Evolutionary conservation across 805 yeast genomes (phyloP).

Genomic region (Yarrowia sp.): DNA sequence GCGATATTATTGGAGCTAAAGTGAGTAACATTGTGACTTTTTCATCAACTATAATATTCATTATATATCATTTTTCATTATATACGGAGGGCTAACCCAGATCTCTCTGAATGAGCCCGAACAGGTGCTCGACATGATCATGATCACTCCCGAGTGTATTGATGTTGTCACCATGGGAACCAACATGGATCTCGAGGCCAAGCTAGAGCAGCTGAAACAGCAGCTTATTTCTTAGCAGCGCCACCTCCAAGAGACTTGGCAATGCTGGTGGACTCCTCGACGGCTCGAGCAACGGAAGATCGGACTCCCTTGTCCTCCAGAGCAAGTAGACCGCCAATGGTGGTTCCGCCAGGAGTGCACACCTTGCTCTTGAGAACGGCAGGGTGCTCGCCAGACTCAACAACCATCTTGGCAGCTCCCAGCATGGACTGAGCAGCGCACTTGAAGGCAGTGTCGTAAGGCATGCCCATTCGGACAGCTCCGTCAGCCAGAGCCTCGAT

Average conservation of each 20-base stretch:
- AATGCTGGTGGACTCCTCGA: conserved; percentile 89
- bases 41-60: neutral
- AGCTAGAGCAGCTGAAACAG: conserved; percentile 13
- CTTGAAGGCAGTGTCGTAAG: conserved; percentile 77
- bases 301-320: conserved; percentile 93
- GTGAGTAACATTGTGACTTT: conserved; percentile 10
- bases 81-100: conserved; percentile 17
- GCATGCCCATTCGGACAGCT: conserved; percentile 93
- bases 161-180: conserved; percentile 37
- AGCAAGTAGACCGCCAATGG: conserved; percentile 91
- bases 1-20: conserved; percentile 14
- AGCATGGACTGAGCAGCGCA: conserved; percentile 93
- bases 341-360: conserved; percentile 98
- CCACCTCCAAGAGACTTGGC: conserved; percentile 52
- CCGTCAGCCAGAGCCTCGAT: conserved; percentile 93
- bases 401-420: conserved; percentile 92
- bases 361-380: conserved; percentile 85
- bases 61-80: neutral
- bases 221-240: conserved; percentile 23
- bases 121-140: conserved; percentile 40
- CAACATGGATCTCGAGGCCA: conserved; percentile 26
- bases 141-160: conserved; percentile 42
- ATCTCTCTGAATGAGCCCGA: conserved; percentile 18
- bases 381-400: conserved; percentile 83
- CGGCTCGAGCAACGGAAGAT: conserved; percentile 84